Evolutionary conservation across 1,284 basidiomycete species (phyloP), one percentile per base, ranked within the genome.

Genomic region (Cystobasidium slooffiae): DNA sequence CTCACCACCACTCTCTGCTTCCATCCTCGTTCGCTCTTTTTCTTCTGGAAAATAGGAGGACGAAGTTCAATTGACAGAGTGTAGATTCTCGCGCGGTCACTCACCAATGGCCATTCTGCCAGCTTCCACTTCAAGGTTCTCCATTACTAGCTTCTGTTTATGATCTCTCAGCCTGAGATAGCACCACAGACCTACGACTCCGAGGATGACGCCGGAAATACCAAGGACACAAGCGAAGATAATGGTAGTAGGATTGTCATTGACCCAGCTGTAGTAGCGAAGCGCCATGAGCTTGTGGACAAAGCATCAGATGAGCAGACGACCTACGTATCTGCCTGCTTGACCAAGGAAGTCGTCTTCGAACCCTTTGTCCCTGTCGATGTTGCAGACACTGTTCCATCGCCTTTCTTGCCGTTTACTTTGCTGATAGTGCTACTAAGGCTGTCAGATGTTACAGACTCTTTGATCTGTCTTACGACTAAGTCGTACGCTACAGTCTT

Each of bases 151-250:
- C 24, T 46, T 31, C 37, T 56, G 37, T 31, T 69, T 69, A 20
- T 22, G 6, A 49, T 56, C 24, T 24, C 56, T 62, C 12, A 43
- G 41, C 47, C 62, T 75, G 3, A 75, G 51, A 39, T 47, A 68
- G 52, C 68, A 64, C 53, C 66, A 73, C 14, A 49, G 16, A 3
- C 44, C 46, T 43, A 73, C 20, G 4, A 73, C 41, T 41, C 22
- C 41, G 41, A 73, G 20, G n/a, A 73, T 65, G 62, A 66, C 24
- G 49, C 46, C 44, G 16, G 62, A 52, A 5, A 73, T 12, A 5
- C 70, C 70, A 1, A 53, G 22, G 5, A 64, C 43, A 59, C 51
- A 55, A 16, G 52, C 53, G 37, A 52, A 49, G n/a, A 73, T 43
- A n/a, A 64, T 52, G 16, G 62, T 49, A 18, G 62, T 39, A 4